Base-by-base conservation (phyloP, 345 rosid genomes). In the Populus euphratica region DNA sequence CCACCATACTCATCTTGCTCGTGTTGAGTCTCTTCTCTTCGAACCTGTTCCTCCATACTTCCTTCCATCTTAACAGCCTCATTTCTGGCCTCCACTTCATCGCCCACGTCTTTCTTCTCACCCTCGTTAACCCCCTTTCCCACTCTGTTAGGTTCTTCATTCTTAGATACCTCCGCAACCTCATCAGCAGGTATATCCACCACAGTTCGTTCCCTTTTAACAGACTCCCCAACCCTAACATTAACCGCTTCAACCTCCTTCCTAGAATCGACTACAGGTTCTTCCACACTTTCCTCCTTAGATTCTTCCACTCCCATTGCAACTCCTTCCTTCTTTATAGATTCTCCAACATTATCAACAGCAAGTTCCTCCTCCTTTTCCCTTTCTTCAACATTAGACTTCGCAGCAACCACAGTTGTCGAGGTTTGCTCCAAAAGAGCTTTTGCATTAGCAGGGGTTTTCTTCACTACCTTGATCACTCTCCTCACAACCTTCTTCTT, bases 1-100 rank as follows among this genome's bases (percentile, higher is more conserved):
- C 81, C 78, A 12, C 76, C 81, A 72, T 68, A 81, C 31, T 82
- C 86, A 52, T 83, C 87, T 56, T 68, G 73, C 70, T 54, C 80
- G 54, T 54, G 54, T 54, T 79, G 77, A 56, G 63, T 29, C 70
- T 77, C 75, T 76, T 80, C 90, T 35, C 75, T 77, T 2, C 25
- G 69, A 52, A 79, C 54, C 73, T 81, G 75, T 33, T 31, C 76
- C 73, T 80, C 67, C 43, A 25, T 27, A 31, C 41, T 76, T 76
- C 68, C 85, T 62, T 73, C 75, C 43, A 14, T 41, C 31, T 64
- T 75, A 43, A 68, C 72, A n/a, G 69, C 38, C 70, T 69, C 78
- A 43, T 25, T 61, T 69, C 56, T 70, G 14, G 33, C 59, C 75
- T 78, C 78, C 31, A 73, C 85, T 39, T 74, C 70, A 12, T 33